Evolutionary conservation across 805 yeast species (phyloP).

Genomic region (Zygoascus ofunaensis): DNA sequence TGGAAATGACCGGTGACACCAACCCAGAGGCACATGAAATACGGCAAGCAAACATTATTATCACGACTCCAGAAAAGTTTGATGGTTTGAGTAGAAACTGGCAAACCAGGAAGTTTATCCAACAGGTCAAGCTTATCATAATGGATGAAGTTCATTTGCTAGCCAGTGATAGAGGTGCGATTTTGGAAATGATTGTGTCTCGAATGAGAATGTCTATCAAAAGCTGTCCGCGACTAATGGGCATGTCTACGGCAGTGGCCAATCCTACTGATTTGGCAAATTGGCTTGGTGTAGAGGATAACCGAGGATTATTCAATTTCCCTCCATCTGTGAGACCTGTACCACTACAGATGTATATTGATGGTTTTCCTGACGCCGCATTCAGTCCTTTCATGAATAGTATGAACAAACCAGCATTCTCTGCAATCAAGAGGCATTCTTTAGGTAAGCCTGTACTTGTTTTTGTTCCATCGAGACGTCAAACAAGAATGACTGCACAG

Average conservation of each 20-base stretch:
- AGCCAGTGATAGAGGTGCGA: conserved; percentile 82
- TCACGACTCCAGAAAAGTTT: conserved; percentile 80
- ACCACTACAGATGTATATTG: conserved; percentile 78
- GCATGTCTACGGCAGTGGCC: conserved; percentile 80
- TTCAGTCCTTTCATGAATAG: conserved; percentile 65
- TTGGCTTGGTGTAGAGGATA: conserved; percentile 61
- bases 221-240: conserved; percentile 54
- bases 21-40: conserved; percentile 62
- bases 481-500: conserved; percentile 69
- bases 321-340: conserved; percentile 80
- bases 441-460: conserved; percentile 75
- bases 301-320: conserved; percentile 59
- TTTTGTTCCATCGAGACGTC: conserved; percentile 79
- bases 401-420: conserved; percentile 82
- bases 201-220: conserved; percentile 56
- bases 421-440: conserved; percentile 87
- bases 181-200: conserved; percentile 81
- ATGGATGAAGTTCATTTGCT: conserved; percentile 82
- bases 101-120: conserved; percentile 71
- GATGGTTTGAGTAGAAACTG: conserved; percentile 84
- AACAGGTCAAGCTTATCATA: conserved; percentile 61
- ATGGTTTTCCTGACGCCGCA: conserved; percentile 73
- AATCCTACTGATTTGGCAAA: conserved; percentile 81
- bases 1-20: conserved; percentile 78
- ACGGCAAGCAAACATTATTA: conserved; percentile 60